Conservation (phyloP, 2,329 filamentous ascomycete genomes). For the Raffaelea albimanens region DNA sequence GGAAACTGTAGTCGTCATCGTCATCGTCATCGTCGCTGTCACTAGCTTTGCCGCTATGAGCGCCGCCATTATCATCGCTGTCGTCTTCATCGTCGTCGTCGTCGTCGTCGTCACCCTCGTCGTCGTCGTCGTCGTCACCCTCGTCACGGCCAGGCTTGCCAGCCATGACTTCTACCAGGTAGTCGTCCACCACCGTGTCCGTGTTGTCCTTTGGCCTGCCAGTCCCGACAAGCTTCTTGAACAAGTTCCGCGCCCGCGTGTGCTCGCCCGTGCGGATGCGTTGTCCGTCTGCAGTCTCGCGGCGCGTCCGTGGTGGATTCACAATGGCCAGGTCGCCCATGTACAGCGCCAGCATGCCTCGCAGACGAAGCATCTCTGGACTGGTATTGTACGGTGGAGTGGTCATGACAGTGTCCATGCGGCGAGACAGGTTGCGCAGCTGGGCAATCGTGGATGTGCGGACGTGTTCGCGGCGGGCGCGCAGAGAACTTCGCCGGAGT, state of each 20-base stretch:
- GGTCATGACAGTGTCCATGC: constrained; percentile 63
- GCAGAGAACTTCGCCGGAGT: constrained; percentile 5
- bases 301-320: constrained; percentile 18
- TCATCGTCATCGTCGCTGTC: constrained; percentile 17
- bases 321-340: constrained; percentile 57
- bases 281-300: constrained; percentile 20
- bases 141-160: background rate
- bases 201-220: constrained; percentile 1
- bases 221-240: constrained; percentile 24
- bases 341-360: constrained; percentile 68
- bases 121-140: background rate
- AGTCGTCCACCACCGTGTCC: constrained; percentile 8
- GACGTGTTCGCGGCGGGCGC: constrained; percentile 29
- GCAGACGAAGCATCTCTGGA: constrained; percentile 55
- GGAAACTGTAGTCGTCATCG: constrained; percentile 11
- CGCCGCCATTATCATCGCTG: background rate
- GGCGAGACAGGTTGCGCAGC: constrained; percentile 53
- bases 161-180: constrained; percentile 2
- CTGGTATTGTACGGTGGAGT: constrained; percentile 63
- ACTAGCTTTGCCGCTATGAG: constrained; percentile 22
- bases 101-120: background rate
- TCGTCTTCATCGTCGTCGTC: background rate
- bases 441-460: constrained; percentile 43
- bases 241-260: constrained; percentile 25
- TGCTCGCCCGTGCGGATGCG: constrained; percentile 24